phyloP scores from a whole-genome alignment of 352 stramenopile species.

The Phytophthora hibernalis region DNA sequence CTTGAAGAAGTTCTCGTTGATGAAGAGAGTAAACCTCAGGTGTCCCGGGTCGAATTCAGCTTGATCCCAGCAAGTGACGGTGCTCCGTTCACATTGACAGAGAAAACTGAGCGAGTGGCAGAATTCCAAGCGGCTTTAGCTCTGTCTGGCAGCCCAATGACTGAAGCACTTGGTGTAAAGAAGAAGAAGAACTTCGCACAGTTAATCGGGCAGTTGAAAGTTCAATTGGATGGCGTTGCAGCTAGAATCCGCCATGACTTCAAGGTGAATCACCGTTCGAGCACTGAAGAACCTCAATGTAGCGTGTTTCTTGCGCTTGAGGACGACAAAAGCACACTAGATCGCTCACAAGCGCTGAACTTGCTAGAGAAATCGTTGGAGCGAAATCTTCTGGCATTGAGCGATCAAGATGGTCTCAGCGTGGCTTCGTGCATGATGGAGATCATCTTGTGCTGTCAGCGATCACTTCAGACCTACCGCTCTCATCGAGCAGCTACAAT shows the following conservation, averaged over 20 bases:
- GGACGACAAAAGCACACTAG: not conserved
- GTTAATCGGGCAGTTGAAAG: slow-evolving; percentile 25
- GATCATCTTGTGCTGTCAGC: slow-evolving; percentile 48
- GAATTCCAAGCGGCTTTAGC: slow-evolving; percentile 32
- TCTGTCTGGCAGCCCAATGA: not conserved
- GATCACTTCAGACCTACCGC: slow-evolving; percentile 46
- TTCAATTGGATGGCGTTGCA: slow-evolving; percentile 15
- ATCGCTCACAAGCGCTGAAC: not conserved
- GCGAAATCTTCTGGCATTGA: slow-evolving; percentile 48
- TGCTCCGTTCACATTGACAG: slow-evolving; percentile 19
- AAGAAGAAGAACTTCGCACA: slow-evolving; percentile 38
- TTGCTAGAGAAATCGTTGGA: slow-evolving; percentile 21
- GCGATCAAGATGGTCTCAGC: slow-evolving; percentile 65
- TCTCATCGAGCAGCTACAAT: slow-evolving; percentile 39
- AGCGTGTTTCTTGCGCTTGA: slow-evolving; percentile 28
- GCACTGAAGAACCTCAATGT: not conserved
- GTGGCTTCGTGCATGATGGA: slow-evolving; percentile 73
- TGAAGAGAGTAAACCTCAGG: slow-evolving; percentile 3
- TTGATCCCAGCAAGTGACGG: not conserved
- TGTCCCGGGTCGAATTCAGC: slow-evolving; percentile 34
- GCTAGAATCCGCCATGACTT: slow-evolving; percentile 32
- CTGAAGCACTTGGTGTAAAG: not conserved
- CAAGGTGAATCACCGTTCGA: slow-evolving; percentile 22
- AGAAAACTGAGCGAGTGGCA: slow-evolving; percentile 36
- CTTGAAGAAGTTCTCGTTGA: slow-evolving; percentile 23